phyloP scores from a whole-genome alignment of 208 protist genomes.

The Trypanosoma vivax region DNA sequence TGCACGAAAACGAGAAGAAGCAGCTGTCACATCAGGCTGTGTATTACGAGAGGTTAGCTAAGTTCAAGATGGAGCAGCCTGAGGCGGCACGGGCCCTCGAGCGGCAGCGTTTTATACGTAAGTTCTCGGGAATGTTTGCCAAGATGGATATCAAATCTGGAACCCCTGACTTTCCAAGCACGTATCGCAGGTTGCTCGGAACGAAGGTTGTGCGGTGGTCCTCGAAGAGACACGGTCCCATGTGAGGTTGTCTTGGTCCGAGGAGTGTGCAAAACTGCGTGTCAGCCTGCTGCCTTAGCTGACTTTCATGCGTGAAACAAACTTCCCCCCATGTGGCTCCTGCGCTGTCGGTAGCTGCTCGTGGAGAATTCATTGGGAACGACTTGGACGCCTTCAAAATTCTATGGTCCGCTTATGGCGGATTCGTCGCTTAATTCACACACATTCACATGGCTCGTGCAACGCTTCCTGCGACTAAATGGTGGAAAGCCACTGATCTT shows the following conservation, averaged over 20 bases:
- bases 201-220: slow-evolving; percentile 83
- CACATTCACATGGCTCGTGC: no score
- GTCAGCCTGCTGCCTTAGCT: no score
- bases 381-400: no score
- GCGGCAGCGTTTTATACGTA: slow-evolving; percentile 80
- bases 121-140: slow-evolving; percentile 88
- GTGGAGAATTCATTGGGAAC: no score
- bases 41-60: slow-evolving; percentile 85
- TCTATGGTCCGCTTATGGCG: no score
- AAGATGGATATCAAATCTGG: slow-evolving; percentile 81
- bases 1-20: slow-evolving; percentile 86
- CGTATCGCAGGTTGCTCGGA: slow-evolving; percentile 78
- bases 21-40: slow-evolving; percentile 83
- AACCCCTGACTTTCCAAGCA: slow-evolving; percentile 83
- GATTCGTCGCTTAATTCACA: no score
- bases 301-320: no score
- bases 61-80: slow-evolving; percentile 89
- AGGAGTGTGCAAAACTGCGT: no score
- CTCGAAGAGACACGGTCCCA: slow-evolving; percentile 83
- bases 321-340: no score
- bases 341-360: no score
- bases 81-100: slow-evolving; percentile 80
- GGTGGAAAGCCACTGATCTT: no score
- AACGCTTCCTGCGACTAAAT: no score
- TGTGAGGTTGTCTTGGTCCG: background rate